Evolutionary conservation across 345 rosid species (phyloP).

Genomic region (Tarenaya hassleriana): DNA sequence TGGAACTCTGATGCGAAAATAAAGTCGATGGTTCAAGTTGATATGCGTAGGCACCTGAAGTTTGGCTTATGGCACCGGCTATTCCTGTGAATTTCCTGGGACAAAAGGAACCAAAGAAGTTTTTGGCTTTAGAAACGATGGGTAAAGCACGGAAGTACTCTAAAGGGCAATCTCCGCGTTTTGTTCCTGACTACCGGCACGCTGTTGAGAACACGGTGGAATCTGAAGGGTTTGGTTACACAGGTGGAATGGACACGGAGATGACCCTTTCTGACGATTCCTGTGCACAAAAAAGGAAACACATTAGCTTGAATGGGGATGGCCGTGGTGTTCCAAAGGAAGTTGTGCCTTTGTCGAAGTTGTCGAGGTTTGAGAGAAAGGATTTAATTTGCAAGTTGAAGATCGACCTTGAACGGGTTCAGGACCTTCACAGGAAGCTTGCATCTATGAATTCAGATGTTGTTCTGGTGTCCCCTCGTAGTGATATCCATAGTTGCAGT

Average conservation of each 20-base stretch:
- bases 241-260: conserved; percentile 45
- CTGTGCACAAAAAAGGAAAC: conserved; percentile 46
- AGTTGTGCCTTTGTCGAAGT: conserved; percentile 49
- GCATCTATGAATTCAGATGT: conserved; percentile 37
- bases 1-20: not conserved
- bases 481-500: conserved; percentile 56
- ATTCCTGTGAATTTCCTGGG: conserved; percentile 55
- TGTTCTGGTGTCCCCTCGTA: conserved; percentile 40
- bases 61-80: conserved; percentile 52
- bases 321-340: conserved; percentile 45
- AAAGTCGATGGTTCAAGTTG: conserved; percentile 26
- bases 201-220: conserved; percentile 58
- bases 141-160: conserved; percentile 64
- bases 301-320: conserved; percentile 45
- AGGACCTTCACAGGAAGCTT: conserved; percentile 48
- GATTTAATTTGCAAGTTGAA: conserved; percentile 45
- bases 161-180: conserved; percentile 58
- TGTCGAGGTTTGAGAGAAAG: conserved; percentile 57
- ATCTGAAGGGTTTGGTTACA: conserved; percentile 67
- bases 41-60: conserved; percentile 47
- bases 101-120: conserved; percentile 38
- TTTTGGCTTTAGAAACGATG: conserved; percentile 39
- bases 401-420: conserved; percentile 72
- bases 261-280: conserved; percentile 53
- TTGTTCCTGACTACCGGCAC: conserved; percentile 52